These are phyloP conservation scores for Penicillium sp. DNA, from an alignment of 2,329 filamentous ascomycete species.

Conservation along the genomic window DNA sequence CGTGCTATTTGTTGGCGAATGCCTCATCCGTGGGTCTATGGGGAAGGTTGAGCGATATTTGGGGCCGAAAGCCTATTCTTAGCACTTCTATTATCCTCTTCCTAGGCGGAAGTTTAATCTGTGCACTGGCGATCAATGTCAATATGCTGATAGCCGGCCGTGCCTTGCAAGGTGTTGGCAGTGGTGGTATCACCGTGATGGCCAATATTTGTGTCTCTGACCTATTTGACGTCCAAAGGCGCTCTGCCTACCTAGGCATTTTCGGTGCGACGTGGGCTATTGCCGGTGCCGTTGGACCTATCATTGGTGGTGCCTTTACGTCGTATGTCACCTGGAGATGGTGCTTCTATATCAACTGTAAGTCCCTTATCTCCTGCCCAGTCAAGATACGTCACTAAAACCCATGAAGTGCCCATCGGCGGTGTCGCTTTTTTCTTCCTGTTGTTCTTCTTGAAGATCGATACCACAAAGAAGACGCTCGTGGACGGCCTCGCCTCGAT, in stretches of 20 bases:
- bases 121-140: constrained; percentile 4
- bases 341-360: constrained; percentile 5
- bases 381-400: background rate
- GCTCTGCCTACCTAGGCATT: background rate
- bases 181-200: constrained; percentile 5
- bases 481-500: background rate
- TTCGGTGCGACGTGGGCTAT: constrained; percentile 6
- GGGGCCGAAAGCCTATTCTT: constrained; percentile 3
- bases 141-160: constrained; percentile 2
- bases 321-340: constrained; percentile 1
- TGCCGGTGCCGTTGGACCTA: constrained; percentile 1
- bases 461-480: background rate
- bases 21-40: constrained; percentile 1
- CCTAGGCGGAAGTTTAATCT: constrained; percentile 1
- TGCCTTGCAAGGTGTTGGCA: constrained; percentile 2
- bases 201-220: constrained; percentile 2
- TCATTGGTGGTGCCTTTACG: constrained; percentile 2
- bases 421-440: constrained; percentile 1
- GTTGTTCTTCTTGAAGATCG: constrained; percentile 1
- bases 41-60: constrained; percentile 2
- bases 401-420: background rate
- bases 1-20: background rate
- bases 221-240: constrained; percentile 1
- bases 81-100: background rate
- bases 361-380: background rate